A percentile compares a stretch with the other conserved stretches of the same genome.
Evolutionary conservation across 2,329 filamentous ascomycete species (phyloP).

Genomic region (Cucurbitaria berberidis): DNA sequence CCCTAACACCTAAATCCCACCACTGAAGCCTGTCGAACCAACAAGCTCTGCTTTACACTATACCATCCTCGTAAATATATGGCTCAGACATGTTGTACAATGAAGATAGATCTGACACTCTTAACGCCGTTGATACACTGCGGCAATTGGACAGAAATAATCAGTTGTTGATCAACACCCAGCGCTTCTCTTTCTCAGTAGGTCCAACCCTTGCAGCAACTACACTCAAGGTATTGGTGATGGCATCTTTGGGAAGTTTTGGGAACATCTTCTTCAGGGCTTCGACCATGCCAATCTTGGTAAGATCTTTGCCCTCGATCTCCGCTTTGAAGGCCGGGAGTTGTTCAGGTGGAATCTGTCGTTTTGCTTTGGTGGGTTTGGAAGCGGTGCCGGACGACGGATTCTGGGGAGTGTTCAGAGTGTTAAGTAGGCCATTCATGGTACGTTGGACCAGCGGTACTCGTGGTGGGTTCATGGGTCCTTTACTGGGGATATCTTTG

Average conservation of each 20-base stretch:
- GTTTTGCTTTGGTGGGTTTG: constrained; percentile 50
- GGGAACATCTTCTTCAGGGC: constrained; percentile 77
- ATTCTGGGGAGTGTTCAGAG: constrained; percentile 29
- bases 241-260: constrained; percentile 70
- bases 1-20: background rate
- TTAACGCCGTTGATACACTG: background rate
- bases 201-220: constrained; percentile 69
- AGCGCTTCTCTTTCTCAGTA: constrained; percentile 69
- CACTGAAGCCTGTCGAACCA: background rate
- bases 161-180: constrained; percentile 52
- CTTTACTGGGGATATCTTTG: constrained; percentile 23
- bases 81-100: background rate
- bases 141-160: background rate
- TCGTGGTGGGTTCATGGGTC: constrained; percentile 50
- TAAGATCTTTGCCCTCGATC: constrained; percentile 73
- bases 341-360: constrained; percentile 64
- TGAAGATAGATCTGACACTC: background rate
- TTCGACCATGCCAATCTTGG: constrained; percentile 76
- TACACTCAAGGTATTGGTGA: constrained; percentile 72
- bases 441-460: constrained; percentile 51
- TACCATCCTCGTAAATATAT: background rate
- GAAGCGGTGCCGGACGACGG: constrained; percentile 22
- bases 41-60: background rate
- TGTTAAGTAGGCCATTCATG: constrained; percentile 43
- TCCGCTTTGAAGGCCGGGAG: constrained; percentile 72